These are phyloP conservation scores for Calonectria montana DNA, from an alignment of 2,329 filamentous ascomycete genomes.

Conservation along the genomic window DNA sequence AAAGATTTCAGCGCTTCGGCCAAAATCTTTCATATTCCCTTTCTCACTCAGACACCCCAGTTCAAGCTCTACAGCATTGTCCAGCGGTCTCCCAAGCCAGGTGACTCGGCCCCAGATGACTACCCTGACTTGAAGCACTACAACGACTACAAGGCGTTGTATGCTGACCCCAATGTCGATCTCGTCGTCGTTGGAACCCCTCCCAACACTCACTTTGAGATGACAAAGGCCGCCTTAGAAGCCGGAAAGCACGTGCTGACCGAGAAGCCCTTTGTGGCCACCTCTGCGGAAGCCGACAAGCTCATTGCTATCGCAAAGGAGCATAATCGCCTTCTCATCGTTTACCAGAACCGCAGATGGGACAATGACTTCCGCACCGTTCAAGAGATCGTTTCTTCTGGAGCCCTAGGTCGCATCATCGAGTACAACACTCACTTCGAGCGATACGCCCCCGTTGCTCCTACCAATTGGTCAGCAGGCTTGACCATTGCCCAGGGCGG, in stretches of 20 bases:
- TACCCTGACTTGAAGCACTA: conserved; percentile 74
- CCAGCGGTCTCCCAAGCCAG: conserved; percentile 74
- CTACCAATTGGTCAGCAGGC: conserved; percentile 74
- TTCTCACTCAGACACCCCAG: conserved; percentile 72
- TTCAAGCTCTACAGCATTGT: conserved; percentile 80
- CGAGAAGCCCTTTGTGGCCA: conserved; percentile 87
- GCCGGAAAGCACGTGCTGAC: conserved; percentile 82
- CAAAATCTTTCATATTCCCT: conserved; percentile 87
- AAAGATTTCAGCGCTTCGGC: conserved; percentile 64
- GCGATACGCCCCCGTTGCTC: conserved; percentile 72
- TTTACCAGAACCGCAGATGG: conserved; percentile 84
- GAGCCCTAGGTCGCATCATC: conserved; percentile 74
- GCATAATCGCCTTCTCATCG: conserved; percentile 66
- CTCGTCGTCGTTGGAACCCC: conserved; percentile 79
- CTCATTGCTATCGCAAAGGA: conserved; percentile 68
- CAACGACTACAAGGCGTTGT: conserved; percentile 69
- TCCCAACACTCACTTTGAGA: conserved; percentile 75
- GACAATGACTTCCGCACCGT: conserved; percentile 82
- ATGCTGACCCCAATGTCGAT: conserved; percentile 74
- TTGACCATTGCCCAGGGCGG: conserved; percentile 71
- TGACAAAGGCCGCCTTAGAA: conserved; percentile 74
- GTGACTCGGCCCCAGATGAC: conserved; percentile 76
- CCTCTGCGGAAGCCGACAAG: conserved; percentile 72
- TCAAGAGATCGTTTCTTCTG: conserved; percentile 68
- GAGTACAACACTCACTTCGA: conserved; percentile 88